Percentiles rank a stretch among this genome's conserved stretches.
These are phyloP conservation scores for Scleroderma bovista DNA, from an alignment of 768 basidiomycete genomes.

Conservation along the genomic window DNA sequence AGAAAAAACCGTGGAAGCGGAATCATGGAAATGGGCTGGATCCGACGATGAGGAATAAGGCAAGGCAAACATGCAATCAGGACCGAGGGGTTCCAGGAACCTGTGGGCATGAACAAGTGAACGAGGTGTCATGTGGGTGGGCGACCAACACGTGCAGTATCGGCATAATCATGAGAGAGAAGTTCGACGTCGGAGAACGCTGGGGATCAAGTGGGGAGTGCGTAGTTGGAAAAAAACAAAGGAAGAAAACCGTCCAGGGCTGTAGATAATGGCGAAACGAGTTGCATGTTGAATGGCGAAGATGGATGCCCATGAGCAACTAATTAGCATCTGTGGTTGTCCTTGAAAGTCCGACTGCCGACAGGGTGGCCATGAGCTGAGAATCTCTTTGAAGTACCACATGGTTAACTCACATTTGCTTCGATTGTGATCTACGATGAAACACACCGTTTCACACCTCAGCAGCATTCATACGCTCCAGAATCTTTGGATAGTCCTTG, in stretches of 20 bases:
- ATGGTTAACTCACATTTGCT: conserved; percentile 14
- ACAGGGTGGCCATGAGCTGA: conserved; percentile 13
- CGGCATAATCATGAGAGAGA: conserved; percentile 12
- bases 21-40: conserved; percentile 5
- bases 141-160: neutral
- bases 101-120: conserved; percentile 17
- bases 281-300: conserved; percentile 20
- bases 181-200: conserved; percentile 8
- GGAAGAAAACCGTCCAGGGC: conserved; percentile 15
- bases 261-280: conserved; percentile 9
- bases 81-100: conserved; percentile 21
- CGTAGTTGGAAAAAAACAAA: conserved; percentile 10
- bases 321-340: conserved; percentile 19
- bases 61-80: conserved; percentile 5
- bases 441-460: conserved; percentile 10
- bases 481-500: conserved; percentile 30
- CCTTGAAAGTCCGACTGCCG: conserved; percentile 21
- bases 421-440: conserved; percentile 1
- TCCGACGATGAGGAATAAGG: conserved; percentile 1
- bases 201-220: neutral
- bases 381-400: conserved; percentile 19
- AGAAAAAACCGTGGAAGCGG: conserved; percentile 3
- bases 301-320: conserved; percentile 7
- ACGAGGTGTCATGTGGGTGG: conserved; percentile 7
- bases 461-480: conserved; percentile 22